Conservation (phyloP, 345 rosid species). For the Eutrema japonicum region DNA sequence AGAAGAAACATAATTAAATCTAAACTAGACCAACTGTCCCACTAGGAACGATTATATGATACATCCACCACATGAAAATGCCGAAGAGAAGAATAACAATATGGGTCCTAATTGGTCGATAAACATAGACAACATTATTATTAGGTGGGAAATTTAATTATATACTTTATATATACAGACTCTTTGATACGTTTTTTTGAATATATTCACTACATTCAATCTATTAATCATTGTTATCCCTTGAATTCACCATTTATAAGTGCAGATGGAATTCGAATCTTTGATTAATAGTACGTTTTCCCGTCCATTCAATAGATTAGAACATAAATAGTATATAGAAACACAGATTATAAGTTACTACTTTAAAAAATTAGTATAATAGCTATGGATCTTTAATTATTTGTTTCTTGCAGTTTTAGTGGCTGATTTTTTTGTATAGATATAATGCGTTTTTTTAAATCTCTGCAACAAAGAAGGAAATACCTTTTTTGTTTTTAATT, state of each 20-base stretch:
- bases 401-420: not conserved
- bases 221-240: not conserved
- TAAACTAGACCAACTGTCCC: slow-evolving; percentile 42
- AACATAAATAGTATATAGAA: not conserved
- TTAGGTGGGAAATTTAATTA: slow-evolving; percentile 20
- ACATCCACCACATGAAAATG: slow-evolving; percentile 44
- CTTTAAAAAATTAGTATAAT: not conserved
- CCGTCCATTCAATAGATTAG: slow-evolving; percentile 2
- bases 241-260: not conserved
- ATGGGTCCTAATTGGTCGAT: slow-evolving; percentile 44
- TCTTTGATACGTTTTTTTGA: not conserved
- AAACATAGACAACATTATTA: slow-evolving; percentile 43
- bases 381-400: not conserved
- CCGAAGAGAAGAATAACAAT: slow-evolving; percentile 33
- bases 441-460: too few relatives aligned
- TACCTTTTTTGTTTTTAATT: not conserved
- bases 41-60: slow-evolving; percentile 36
- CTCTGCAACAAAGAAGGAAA: not conserved
- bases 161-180: not conserved
- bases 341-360: not conserved
- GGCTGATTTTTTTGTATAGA: not conserved
- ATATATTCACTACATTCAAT: not conserved
- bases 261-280: slow-evolving; percentile 3
- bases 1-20: not conserved
- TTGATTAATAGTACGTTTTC: not conserved